phyloP scores from a whole-genome alignment of 169 alveolate species.

The Plasmodium malariae region DNA sequence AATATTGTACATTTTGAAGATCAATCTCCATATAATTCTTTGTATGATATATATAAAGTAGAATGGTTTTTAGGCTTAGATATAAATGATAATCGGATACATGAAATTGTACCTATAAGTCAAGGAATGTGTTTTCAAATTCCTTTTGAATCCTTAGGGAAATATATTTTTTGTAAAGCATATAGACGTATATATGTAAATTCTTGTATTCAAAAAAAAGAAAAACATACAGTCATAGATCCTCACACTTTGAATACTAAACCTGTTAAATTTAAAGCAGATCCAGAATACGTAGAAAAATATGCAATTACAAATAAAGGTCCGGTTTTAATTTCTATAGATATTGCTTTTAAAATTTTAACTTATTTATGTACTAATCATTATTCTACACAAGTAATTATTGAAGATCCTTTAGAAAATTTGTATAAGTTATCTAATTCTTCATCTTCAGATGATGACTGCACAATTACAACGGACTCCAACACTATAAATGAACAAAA shows the following conservation, averaged over 20 bases:
- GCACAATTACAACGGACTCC: conserved; percentile 10
- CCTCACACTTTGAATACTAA: conserved; percentile 49
- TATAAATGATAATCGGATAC: conserved; percentile 32
- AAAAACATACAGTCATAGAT: conserved; percentile 32
- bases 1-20: conserved; percentile 51
- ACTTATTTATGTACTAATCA: conserved; percentile 24
- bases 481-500: neutral
- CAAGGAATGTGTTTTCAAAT: conserved; percentile 48
- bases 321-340: conserved; percentile 53
- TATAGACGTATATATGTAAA: conserved; percentile 50
- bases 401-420: conserved; percentile 58
- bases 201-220: conserved; percentile 15
- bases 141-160: conserved; percentile 71
- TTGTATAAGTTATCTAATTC: neutral
- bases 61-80: conserved; percentile 77
- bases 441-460: conserved; percentile 18
- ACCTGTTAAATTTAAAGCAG: conserved; percentile 40
- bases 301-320: conserved; percentile 48
- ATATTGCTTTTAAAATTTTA: conserved; percentile 36
- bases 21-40: conserved; percentile 25
- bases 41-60: conserved; percentile 32
- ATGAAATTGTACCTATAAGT: conserved; percentile 39
- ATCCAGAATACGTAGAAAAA: conserved; percentile 44
- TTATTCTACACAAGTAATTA: conserved; percentile 9
- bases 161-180: conserved; percentile 77